Base-by-base conservation (phyloP, 1,284 basidiomycete species). In the Pholiota adiposa region DNA sequence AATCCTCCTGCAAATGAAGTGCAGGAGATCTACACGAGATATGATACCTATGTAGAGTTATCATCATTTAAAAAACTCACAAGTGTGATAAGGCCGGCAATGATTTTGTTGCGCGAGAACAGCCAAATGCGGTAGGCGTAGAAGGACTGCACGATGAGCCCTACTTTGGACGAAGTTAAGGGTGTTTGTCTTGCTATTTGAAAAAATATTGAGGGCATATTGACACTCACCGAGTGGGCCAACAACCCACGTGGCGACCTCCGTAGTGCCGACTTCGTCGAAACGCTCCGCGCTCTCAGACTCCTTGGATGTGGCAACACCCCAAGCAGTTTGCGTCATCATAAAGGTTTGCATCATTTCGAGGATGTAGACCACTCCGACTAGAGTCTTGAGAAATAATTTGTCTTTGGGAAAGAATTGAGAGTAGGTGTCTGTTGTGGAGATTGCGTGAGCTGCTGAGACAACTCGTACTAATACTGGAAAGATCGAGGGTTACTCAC, bases 101-200 rank as follows among this genome's bases (percentile, higher is more conserved):
- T 36, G 25, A 40, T 43, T 27, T 31, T 43, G 18, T 34, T 50
- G 18, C 34, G n/a, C 2, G 57, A 54, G 8, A 64, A n/a, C 11
- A 57, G 33, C 12, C 36, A 27, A 16, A 62, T 58, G 3, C 63
- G 60, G 33, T 55, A 62, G 18, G 60, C 60, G 23, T 60, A 64
- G 31, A 62, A 60, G 0, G 51, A 31, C 33, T 62, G 57, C 14
- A 56, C 58, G 23, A 64, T 41, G 41, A 59, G 52, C 11, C 54
- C 56, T 16, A 57, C 63, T 54, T 12, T 19, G 29, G 8, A 3
- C 8, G 21, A 9, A 11, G 4, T 25, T 16, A 3, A 25, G 12
- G 2, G 14, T 8, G 21, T 27, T 40, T 4, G 6, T 27, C n/a
- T n/a, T n/a, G n/a, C n/a, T 4, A 23, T 64, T 14, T 12, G 19